A percentile compares a stretch with the other conserved stretches of the same genome.
These are phyloP conservation scores for Lunularia cruciata DNA, from an alignment of 225 moss, liverwort and hornwort species.

Conservation along the genomic window DNA sequence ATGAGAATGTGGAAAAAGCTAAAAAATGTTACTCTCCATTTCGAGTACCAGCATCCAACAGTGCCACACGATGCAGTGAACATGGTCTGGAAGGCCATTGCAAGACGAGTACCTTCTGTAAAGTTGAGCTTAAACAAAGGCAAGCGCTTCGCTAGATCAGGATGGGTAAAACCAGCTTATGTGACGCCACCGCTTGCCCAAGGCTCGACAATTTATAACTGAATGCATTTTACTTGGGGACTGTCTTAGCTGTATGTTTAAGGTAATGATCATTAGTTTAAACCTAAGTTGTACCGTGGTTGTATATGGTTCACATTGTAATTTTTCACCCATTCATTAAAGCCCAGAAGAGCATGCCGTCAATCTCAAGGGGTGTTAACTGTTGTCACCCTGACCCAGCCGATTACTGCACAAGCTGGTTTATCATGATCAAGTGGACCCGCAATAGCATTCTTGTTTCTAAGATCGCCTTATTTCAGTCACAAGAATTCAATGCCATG, in stretches of 20 bases:
- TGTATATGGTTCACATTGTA: conserved; percentile 19
- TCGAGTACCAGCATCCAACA: conserved; percentile 30
- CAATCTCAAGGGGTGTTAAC: conserved; percentile 1
- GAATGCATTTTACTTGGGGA: conserved; percentile 1
- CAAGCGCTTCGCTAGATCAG: conserved; percentile 46
- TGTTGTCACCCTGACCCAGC: no score
- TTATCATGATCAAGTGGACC: no score
- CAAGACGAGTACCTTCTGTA: conserved; percentile 24
- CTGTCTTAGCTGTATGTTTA: not conserved
- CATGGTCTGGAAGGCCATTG: conserved; percentile 30
- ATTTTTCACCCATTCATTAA: conserved; percentile 33
- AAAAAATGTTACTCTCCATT: conserved; percentile 19
- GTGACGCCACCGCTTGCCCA: not conserved
- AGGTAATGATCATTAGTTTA: conserved; percentile 8
- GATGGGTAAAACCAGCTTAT: conserved; percentile 23
- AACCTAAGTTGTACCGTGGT: conserved; percentile 12
- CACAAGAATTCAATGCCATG: no score
- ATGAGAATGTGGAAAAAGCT: conserved; percentile 21
- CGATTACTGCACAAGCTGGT: no score
- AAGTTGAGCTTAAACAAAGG: conserved; percentile 30
- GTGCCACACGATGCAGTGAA: conserved; percentile 25
- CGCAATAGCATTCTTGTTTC: no score
- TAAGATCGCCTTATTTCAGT: no score
- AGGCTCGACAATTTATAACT: conserved; percentile 9
- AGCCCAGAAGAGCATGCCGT: conserved; percentile 18